phyloP scores from a whole-genome alignment of 495 filamentous ascomycete genomes.

The Podospora conica region DNA sequence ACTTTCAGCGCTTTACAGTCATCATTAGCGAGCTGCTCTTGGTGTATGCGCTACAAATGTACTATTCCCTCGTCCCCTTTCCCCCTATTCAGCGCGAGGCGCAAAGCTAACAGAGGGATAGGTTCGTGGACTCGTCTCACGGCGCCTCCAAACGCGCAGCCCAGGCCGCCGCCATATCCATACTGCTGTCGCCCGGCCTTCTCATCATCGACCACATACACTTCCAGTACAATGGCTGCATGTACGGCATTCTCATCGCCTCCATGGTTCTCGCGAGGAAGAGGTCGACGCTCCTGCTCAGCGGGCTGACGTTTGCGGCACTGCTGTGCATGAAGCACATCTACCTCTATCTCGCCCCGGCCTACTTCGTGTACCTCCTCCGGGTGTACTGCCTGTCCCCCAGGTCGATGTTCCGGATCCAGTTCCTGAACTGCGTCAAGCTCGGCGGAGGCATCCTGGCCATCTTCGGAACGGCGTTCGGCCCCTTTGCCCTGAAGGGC shows the following conservation, averaged over 20 bases:
- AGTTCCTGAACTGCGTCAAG: constrained; percentile 71
- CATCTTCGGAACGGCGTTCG: constrained; percentile 80
- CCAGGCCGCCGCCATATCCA: constrained; percentile 80
- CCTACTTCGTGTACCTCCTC: constrained; percentile 88
- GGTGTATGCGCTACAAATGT: constrained; percentile 78
- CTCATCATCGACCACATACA: constrained; percentile 98
- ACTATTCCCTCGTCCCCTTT: constrained; percentile 1
- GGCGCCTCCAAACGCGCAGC: constrained; percentile 63
- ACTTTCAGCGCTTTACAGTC: constrained; percentile 85
- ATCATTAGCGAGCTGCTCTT: constrained; percentile 81
- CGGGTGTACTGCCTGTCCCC: constrained; percentile 82
- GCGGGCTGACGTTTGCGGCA: constrained; percentile 74
- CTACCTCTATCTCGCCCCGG: constrained; percentile 92
- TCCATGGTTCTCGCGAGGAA: constrained; percentile 78
- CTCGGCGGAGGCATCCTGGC: constrained; percentile 64
- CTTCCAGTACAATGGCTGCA: constrained; percentile 97
- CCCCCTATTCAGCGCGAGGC: neutral
- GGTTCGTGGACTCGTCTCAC: constrained; percentile 65
- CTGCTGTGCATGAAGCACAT: constrained; percentile 96
- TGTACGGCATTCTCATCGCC: constrained; percentile 82
- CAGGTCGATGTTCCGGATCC: constrained; percentile 67
- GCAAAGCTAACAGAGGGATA: constrained; percentile 29
- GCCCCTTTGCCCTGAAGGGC: constrained; percentile 76
- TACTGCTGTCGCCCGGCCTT: constrained; percentile 85
- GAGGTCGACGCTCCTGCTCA: constrained; percentile 66